Evolutionary conservation across 2,329 filamentous ascomycete genomes (phyloP), one percentile per base, ranked within the genome.

Genomic region (Claviceps capensis): DNA sequence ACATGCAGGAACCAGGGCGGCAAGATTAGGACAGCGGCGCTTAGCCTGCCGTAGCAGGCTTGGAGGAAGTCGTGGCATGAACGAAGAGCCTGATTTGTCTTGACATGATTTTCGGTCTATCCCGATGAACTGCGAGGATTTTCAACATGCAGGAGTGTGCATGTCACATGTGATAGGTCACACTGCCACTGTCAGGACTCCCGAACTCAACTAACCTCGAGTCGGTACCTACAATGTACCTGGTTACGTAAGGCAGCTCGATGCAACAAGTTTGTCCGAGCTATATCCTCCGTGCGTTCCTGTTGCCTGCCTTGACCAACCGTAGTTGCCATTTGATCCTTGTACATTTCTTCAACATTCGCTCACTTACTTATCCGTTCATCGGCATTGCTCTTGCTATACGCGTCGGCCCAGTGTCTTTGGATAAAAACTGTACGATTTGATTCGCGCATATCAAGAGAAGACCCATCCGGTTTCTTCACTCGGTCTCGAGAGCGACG

Each of bases 41-140:
- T 68, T 69, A 53, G 82, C 82, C 58, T 67, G 70, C 56, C 73
- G 72, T 54, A 85, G 65, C 47, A 84, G 69, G 37, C 70, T 68
- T 42, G 77, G 80, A n/a, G 74, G 66, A 48, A 86, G 71, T 57
- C 83, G 81, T 57, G 84, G 82, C 81, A 83, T 83, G 54, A 55
- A 47, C 40, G 47, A 48, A 22, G 17, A 47, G 14, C 16, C 14
- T 36, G n/a, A 7, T 19, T 16, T 26, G 11, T 22, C 8, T 50
- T 23, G 30, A 38, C 41, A 45, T 50, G 1, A 17, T 45, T 8
- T 13, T 50, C n/a, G 26, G 19, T n/a, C 36, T 8, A 19, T 48
- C 19, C 30, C 19, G 13, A 17, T 17, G 19, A 22, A 26, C 16
- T 48, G 26, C 9, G 44, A 46, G 22, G 8, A 30, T n/a, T 46